Percentiles rank a stretch among this genome's conserved stretches.
phyloP scores from a whole-genome alignment of 2,329 filamentous ascomycete species.

The Monosporascus sp. region DNA sequence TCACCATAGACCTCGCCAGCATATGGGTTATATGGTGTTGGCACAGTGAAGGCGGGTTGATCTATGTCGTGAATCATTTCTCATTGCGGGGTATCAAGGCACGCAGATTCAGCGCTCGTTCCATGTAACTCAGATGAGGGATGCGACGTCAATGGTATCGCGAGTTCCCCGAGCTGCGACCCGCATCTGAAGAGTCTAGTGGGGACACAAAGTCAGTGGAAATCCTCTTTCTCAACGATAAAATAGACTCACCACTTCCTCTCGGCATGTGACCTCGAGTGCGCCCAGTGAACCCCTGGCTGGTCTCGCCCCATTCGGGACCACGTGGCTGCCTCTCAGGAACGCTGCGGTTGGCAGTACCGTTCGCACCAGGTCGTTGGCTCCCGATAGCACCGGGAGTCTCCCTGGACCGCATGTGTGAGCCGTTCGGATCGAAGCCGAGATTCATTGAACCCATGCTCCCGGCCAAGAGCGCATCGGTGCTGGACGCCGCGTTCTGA shows the following conservation, averaged over 20 bases:
- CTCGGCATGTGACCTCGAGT: conserved; percentile 56
- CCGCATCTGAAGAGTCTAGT: conserved; percentile 28
- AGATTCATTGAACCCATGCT: conserved; percentile 42
- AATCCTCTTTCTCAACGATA: background rate
- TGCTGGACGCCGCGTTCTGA: conserved; percentile 26
- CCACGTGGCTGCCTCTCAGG: conserved; percentile 61
- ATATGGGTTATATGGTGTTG: conserved; percentile 10
- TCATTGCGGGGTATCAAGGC: conserved; percentile 17
- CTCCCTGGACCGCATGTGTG: conserved; percentile 37
- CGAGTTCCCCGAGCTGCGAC: conserved; percentile 24
- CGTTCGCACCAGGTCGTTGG: conserved; percentile 52
- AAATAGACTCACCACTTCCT: conserved; percentile 49
- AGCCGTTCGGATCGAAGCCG: conserved; percentile 41
- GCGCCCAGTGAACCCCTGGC: conserved; percentile 47
- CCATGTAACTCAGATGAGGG: background rate
- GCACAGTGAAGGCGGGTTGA: conserved; percentile 19
- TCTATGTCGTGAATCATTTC: conserved; percentile 33
- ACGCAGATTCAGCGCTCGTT: conserved; percentile 17
- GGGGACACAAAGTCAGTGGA: conserved; percentile 9
- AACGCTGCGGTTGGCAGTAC: conserved; percentile 36
- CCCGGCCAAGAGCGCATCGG: conserved; percentile 26
- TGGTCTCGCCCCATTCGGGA: conserved; percentile 53
- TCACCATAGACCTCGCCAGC: conserved; percentile 10
- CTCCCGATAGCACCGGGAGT: conserved; percentile 60
- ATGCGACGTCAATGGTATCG: conserved; percentile 23